Base-by-base conservation (phyloP, 768 basidiomycete genomes). In the Nidula microcarpa region DNA sequence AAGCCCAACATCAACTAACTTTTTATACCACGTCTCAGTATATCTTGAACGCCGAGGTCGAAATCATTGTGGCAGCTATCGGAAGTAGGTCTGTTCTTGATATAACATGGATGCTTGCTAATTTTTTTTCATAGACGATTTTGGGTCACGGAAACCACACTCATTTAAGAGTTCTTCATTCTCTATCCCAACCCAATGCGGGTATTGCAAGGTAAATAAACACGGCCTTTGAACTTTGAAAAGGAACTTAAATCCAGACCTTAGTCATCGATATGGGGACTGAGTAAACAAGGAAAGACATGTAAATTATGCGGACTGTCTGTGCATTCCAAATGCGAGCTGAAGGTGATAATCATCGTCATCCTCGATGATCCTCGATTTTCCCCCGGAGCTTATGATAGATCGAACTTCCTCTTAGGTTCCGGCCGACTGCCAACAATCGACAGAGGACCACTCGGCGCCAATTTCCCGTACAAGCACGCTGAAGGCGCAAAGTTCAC, bases 211-310 rank as follows among this genome's bases (percentile, higher is more conserved):
- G 79, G 90, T 86, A 55, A 34, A 74, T 57, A 30, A 30, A 30
- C 4, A 30, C 9, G 18, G 47, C 35, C 39, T 39, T 30, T 34
- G 46, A 46, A 23, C 50, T 43, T 53, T 45, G 37, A 43, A 33
- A 48, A 16, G 57, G 51, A 51, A 52, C 47, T 59, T 45, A 33
- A 49, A 33, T 14, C 33, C 33, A 49, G 23, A 30, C 13, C 14
- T 11, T 53, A 92, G 90, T 77, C 85, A 8, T 88, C 87, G 6
- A 91, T 94, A 33, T 93, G 91, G 91, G 92, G 91, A 7, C 72
- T 93, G 43, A 87, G 82, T 64, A 92, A 91, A 67, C 88, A 90
- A 63, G 91, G 91, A 34, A 93, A 91, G 71, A 90, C 86, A 5
- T 93, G 91, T 72, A 86, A 77, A 64, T 67, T 74, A 10, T 94